phyloP scores from a whole-genome alignment of 2,329 filamentous ascomycete genomes.

The Leptosphaerulina australis region DNA sequence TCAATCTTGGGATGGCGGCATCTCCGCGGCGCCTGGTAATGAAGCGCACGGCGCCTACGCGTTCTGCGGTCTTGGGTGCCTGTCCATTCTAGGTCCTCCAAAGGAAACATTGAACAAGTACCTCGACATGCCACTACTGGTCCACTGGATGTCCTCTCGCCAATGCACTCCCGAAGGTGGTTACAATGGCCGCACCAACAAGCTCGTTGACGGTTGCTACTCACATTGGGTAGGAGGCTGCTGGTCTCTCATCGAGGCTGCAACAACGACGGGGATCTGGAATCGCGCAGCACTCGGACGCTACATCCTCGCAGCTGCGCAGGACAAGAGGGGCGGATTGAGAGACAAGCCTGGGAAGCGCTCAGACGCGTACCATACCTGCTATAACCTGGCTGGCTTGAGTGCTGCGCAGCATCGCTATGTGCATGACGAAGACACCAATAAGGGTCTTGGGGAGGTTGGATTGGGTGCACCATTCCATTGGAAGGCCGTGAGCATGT shows the following conservation, averaged over 20 bases:
- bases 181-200: conserved; percentile 93
- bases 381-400: conserved; percentile 86
- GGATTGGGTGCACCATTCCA: conserved; percentile 51
- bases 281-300: conserved; percentile 83
- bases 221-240: conserved; percentile 97
- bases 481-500: conserved; percentile 54
- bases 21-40: conserved; percentile 80
- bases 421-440: conserved; percentile 51
- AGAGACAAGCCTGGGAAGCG: conserved; percentile 91
- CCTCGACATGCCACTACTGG: conserved; percentile 76
- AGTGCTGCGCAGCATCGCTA: conserved; percentile 77
- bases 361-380: conserved; percentile 90
- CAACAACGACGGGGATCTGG: conserved; percentile 65
- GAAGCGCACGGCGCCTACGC: conserved; percentile 98
- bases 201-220: conserved; percentile 97
- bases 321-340: conserved; percentile 79
- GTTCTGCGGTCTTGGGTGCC: conserved; percentile 88
- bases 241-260: conserved; percentile 88
- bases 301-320: conserved; percentile 89
- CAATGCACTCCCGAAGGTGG: conserved; percentile 93
- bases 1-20: conserved; percentile 95
- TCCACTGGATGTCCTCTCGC: conserved; percentile 86
- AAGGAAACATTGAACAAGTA: conserved; percentile 75
- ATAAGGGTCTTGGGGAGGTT: conserved; percentile 33
- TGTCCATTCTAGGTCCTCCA: conserved; percentile 83